A percentile compares a stretch with the other conserved stretches of the same genome.
These are phyloP conservation scores for Ceratocystis lukuohia DNA, from an alignment of 2,329 filamentous ascomycete genomes.

Conservation along the genomic window DNA sequence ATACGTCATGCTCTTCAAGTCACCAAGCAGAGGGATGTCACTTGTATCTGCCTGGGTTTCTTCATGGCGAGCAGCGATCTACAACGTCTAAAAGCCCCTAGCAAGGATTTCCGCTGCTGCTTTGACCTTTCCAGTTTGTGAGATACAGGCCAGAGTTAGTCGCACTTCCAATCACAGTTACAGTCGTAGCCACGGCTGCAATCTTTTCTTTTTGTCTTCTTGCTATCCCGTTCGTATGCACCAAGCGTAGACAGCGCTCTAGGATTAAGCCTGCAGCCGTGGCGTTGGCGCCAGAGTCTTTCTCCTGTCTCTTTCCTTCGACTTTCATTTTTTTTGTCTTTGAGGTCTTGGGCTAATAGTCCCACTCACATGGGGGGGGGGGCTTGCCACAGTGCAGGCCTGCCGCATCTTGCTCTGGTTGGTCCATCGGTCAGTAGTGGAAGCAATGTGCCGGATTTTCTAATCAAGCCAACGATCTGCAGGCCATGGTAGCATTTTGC, in stretches of 20 bases:
- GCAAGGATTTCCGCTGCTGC: background rate
- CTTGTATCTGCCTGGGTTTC: too few relatives aligned
- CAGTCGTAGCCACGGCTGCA: background rate
- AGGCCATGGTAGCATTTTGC: background rate
- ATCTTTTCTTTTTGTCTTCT: background rate
- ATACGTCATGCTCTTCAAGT: too few relatives aligned
- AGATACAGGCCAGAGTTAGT: background rate
- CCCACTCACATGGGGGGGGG: background rate
- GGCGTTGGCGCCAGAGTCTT: background rate
- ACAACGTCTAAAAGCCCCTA: background rate
- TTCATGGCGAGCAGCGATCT: background rate
- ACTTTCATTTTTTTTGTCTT: background rate
- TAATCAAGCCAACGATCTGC: background rate
- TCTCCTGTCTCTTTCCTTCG: background rate
- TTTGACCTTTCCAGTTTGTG: background rate
- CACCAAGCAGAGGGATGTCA: too few relatives aligned
- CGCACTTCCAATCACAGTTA: background rate
- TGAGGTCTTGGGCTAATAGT: background rate
- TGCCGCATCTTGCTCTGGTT: background rate
- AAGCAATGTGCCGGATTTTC: background rate
- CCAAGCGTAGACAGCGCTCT: background rate
- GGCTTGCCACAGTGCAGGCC: background rate
- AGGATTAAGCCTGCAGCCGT: background rate
- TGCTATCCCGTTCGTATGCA: too few relatives aligned
- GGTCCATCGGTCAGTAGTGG: background rate